Evolutionary conservation across 139 green algal genomes (phyloP).

Genomic region (Closterium sp.): DNA sequence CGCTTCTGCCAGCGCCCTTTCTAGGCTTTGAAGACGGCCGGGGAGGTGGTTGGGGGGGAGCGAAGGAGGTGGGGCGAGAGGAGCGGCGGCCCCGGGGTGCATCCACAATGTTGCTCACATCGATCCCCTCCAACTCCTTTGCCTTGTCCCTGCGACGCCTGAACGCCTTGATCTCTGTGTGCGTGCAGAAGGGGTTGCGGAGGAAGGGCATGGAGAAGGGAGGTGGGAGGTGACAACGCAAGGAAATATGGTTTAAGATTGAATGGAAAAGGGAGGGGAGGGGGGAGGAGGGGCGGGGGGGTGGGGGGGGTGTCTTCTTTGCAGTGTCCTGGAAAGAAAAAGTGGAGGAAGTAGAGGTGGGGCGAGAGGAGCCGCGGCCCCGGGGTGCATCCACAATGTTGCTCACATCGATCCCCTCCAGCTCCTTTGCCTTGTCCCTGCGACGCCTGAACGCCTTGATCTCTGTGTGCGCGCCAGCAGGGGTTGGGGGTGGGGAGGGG

Average conservation of each 20-base stretch:
- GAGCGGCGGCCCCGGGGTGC: constrained; percentile 21
- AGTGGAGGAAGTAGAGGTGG: too few species aligned
- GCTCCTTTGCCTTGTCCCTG: constrained; percentile 30
- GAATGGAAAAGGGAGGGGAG: too few species aligned
- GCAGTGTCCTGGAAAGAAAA: too few species aligned
- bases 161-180: constrained; percentile 38
- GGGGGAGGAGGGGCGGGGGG: too few species aligned
- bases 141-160: constrained; percentile 21
- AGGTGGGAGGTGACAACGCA: neutral
- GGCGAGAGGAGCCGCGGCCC: neutral
- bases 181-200: too few species aligned
- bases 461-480: constrained; percentile 5
- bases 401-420: constrained; percentile 49
- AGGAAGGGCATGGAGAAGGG: neutral
- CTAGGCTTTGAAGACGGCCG: neutral
- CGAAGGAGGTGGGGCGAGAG: neutral
- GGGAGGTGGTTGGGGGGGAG: neutral
- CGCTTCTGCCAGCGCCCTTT: neutral
- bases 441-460: constrained; percentile 31
- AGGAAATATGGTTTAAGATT: too few species aligned
- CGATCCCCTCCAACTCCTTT: constrained; percentile 44
- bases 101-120: constrained; percentile 46
- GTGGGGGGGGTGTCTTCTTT: too few species aligned
- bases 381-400: constrained; percentile 44
- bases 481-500: too few species aligned